phyloP scores from a whole-genome alignment of 129 eudicot genomes.

The Chrysanthemum lavandulifolium region DNA sequence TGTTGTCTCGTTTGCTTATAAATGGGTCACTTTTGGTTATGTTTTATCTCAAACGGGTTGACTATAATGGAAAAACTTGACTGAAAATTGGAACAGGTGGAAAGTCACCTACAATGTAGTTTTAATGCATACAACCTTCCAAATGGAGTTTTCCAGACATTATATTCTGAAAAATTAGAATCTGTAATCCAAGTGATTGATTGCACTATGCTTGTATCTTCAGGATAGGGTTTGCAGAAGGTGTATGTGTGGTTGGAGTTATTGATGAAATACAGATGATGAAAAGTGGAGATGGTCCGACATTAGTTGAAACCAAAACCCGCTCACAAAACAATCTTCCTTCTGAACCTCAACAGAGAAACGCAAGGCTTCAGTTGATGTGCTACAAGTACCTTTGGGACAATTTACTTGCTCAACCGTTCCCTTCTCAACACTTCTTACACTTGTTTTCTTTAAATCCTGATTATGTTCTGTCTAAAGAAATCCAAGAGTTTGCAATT shows the following conservation, averaged over 20 bases:
- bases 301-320: constrained; percentile 82
- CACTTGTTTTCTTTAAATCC: constrained; percentile 67
- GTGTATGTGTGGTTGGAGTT: constrained; percentile 79
- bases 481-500: constrained; percentile 48
- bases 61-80: no score
- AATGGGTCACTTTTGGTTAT: no score
- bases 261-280: constrained; percentile 77
- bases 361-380: constrained; percentile 89
- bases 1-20: no score
- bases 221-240: constrained; percentile 86
- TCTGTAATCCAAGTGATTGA: no score
- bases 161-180: background rate
- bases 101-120: no score
- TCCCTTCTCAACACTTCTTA: constrained; percentile 54
- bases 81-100: no score
- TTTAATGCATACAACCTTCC: no score
- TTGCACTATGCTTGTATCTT: constrained; percentile 8
- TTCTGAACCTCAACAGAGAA: constrained; percentile 74
- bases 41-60: no score
- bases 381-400: constrained; percentile 89
- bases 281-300: constrained; percentile 39
- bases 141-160: background rate
- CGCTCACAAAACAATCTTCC: constrained; percentile 63
- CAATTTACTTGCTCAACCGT: constrained; percentile 45
- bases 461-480: constrained; percentile 46